Evolutionary conservation across 371 early-diverging fungal genomes (phyloP).

Genomic region (Zopfochytrium polystomum): DNA sequence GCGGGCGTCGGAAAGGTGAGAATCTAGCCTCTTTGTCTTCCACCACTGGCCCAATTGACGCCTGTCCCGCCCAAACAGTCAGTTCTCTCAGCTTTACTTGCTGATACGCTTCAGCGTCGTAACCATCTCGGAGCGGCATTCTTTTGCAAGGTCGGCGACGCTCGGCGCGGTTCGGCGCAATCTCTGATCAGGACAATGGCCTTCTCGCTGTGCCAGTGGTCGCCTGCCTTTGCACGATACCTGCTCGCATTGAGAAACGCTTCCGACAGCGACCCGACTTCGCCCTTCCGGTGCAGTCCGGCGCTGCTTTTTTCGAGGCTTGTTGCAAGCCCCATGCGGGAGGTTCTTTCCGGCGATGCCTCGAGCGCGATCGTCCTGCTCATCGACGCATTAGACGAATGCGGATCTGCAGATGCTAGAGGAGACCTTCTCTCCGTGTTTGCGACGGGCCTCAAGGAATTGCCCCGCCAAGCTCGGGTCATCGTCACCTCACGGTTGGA

Average conservation of each 20-base stretch:
- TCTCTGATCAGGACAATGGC: not conserved
- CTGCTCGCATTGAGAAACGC: not conserved
- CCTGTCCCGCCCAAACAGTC: no score
- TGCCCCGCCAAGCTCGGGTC: slow-evolving; percentile 18
- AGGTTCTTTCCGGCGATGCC: not conserved
- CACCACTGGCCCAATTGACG: no score
- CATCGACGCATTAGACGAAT: slow-evolving; percentile 31
- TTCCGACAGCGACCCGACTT: not conserved
- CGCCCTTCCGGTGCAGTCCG: not conserved
- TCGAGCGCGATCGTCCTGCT: slow-evolving; percentile 17
- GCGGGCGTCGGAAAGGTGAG: slow-evolving; percentile 32
- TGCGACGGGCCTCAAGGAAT: slow-evolving; percentile 8
- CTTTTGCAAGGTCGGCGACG: slow-evolving; percentile 25
- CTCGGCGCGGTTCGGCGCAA: slow-evolving; percentile 6
- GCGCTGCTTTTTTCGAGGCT: slow-evolving; percentile 11
- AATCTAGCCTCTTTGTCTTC: no score
- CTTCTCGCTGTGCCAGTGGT: not conserved
- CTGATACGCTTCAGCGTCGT: slow-evolving; percentile 16
- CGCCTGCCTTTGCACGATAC: not conserved
- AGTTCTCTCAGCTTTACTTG: slow-evolving; percentile 25
- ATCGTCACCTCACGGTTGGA: slow-evolving; percentile 20
- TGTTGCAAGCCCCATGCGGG: not conserved
- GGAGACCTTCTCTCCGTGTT: slow-evolving; percentile 23
- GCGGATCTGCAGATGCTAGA: slow-evolving; percentile 19
- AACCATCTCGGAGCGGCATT: slow-evolving; percentile 25